These are phyloP conservation scores for Penicillium sp. DNA, from an alignment of 2,329 filamentous ascomycete species.

Conservation along the genomic window DNA sequence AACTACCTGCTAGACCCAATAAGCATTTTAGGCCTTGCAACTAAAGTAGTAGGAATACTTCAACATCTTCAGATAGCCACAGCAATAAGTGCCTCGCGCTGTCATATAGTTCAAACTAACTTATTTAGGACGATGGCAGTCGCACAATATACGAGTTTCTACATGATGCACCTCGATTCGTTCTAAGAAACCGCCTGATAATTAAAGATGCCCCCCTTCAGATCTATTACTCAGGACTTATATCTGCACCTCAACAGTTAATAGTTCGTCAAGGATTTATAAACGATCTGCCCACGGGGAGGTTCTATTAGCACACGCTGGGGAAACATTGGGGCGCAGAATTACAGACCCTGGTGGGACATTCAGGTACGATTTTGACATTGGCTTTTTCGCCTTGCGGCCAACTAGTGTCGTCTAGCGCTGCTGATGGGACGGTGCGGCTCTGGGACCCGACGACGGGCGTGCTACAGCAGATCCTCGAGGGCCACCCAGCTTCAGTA, in stretches of 20 bases:
- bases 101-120: too few relatives aligned
- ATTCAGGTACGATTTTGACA: constrained; percentile 12
- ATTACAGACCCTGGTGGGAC: constrained; percentile 4
- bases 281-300: constrained; percentile 19
- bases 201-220: too few relatives aligned
- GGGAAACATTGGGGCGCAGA: not conserved
- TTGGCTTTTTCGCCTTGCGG: constrained; percentile 22
- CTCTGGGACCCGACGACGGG: constrained; percentile 5
- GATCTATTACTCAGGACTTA: too few relatives aligned
- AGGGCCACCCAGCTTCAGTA: not conserved
- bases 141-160: too few relatives aligned
- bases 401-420: constrained; percentile 19
- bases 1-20: too few relatives aligned
- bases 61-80: too few relatives aligned
- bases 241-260: not conserved
- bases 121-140: too few relatives aligned
- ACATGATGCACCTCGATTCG: too few relatives aligned
- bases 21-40: too few relatives aligned
- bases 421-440: not conserved
- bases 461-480: constrained; percentile 6
- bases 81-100: too few relatives aligned
- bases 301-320: constrained; percentile 13
- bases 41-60: too few relatives aligned
- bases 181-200: too few relatives aligned
- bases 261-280: constrained; percentile 29